Conservation (phyloP, 768 basidiomycete genomes). For the Porpolomopsis calyptriformis region DNA sequence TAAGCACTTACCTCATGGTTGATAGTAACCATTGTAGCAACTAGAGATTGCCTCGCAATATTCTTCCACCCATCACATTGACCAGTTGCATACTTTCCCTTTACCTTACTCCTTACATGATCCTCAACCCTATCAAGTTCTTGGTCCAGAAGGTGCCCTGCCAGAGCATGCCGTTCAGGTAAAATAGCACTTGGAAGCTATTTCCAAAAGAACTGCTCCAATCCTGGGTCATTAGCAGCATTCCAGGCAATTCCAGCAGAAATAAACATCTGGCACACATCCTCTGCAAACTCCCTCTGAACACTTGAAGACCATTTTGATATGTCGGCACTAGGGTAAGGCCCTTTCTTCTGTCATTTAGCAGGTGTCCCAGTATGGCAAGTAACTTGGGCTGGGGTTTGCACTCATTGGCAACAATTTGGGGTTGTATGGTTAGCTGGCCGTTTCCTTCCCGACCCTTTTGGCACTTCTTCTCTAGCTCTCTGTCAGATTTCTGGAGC, state of each 20-base stretch:
- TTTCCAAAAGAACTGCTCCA: conserved; percentile 18
- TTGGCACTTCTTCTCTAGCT: not conserved
- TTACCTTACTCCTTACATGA: conserved; percentile 5
- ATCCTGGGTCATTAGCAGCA: conserved; percentile 22
- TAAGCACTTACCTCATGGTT: conserved; percentile 17
- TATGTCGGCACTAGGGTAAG: not conserved
- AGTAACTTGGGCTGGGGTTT: no score
- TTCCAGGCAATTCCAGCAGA: conserved; percentile 14
- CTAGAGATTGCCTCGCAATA: conserved; percentile 14
- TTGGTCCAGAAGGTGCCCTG: conserved; percentile 15
- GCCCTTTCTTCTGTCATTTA: not conserved
- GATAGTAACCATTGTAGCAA: conserved; percentile 18
- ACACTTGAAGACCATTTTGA: not conserved
- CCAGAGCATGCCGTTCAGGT: conserved; percentile 17
- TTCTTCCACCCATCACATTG: conserved; percentile 26
- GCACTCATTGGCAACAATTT: not conserved
- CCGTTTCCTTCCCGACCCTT: not conserved
- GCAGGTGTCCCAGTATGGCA: not conserved
- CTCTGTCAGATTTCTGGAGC: not conserved
- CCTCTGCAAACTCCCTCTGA: conserved; percentile 2
- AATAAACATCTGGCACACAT: conserved; percentile 12
- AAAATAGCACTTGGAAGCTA: conserved; percentile 20
- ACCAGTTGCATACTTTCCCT: conserved; percentile 17
- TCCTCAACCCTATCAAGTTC: conserved; percentile 7
- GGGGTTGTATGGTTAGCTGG: not conserved